Percentiles rank a stretch among this genome's conserved stretches.
Conservation (phyloP, 2,329 filamentous ascomycete genomes). For the Colletotrichum neosansevieriae region DNA sequence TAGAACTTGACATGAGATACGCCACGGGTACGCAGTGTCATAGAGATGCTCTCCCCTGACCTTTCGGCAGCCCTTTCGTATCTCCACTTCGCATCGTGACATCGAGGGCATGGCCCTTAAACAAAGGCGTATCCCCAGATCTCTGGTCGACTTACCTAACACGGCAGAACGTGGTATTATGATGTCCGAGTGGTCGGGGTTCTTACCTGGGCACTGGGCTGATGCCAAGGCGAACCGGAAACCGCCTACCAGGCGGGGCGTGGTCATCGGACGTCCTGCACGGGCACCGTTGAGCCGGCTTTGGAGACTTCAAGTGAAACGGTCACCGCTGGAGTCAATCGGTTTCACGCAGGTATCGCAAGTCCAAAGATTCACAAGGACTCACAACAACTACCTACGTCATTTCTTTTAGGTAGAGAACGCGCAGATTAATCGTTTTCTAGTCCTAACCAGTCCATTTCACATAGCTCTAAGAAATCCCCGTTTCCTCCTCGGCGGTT, state of each 20-base stretch:
- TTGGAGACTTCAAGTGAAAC: conserved; percentile 19
- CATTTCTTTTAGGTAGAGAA: no score
- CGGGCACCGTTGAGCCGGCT: conserved; percentile 4
- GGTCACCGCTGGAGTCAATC: conserved; percentile 4
- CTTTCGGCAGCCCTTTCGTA: no score
- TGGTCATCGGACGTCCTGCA: conserved; percentile 6
- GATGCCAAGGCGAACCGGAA: conserved; percentile 9
- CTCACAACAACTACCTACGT: no score
- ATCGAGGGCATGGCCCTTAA: no score
- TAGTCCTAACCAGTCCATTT: background rate
- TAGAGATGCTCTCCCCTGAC: no score
- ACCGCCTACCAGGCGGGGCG: background rate
- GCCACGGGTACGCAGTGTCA: no score
- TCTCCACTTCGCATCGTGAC: no score
- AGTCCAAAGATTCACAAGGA: no score
- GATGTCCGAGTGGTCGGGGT: background rate
- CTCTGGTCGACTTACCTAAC: background rate
- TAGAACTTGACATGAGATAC: background rate
- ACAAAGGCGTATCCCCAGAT: no score
- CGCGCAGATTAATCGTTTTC: no score
- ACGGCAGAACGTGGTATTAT: background rate
- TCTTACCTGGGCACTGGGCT: conserved; percentile 8
- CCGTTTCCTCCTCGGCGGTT: conserved; percentile 23
- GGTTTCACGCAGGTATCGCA: no score
- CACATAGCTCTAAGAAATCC: conserved; percentile 24